Evolutionary conservation across 495 filamentous ascomycete genomes (phyloP), one percentile per base, ranked within the genome.

Genomic region (Aspergillus wentii): DNA sequence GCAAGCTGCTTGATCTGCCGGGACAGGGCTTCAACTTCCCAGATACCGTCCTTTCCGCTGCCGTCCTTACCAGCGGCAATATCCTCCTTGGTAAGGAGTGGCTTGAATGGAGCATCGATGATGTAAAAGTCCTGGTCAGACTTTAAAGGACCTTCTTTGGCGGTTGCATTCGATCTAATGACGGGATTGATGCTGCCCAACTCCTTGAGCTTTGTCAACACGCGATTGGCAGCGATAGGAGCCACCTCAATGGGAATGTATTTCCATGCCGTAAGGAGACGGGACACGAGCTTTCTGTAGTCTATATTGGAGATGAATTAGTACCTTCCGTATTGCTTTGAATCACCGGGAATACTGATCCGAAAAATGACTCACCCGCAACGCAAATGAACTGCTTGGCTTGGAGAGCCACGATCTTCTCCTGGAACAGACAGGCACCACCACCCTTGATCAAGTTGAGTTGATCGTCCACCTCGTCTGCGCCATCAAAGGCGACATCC

Each of bases 371-470:
- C 69, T 43, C 56, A 86, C 83, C 88, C 21, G 94, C 92, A 37
- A 97, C 94, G 53, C 87, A 92, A 38, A 98, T 78, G 55, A 98
- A 96, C 50, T 89, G 85, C 66, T 78, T 83, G 2, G 90, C 84
- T 38, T 80, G 75, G 21, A 85, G 76, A 3, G 90, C 90, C 10
- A 98, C 91, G 16, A 98, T 69, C 69, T 98, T 98, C 71, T 98
- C 92, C 65, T 97, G 94, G 73, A 94, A 96, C 41, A 96, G 65
- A 62, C 94, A 98, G 18, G 89, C 92, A 30, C 92, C 92, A 11
- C 92, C 92, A 30, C 92, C 92, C 68, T 98, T 98, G 65, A 98
- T 95, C 55, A 88, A 86, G 64, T 97, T 98, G 35, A 98, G 62
- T 26, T 89, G 86, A 16, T 86, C 86, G 59, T 98, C 92, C 18